Conservation (phyloP, 306 rosid genomes). For the Rosa persica region DNA sequence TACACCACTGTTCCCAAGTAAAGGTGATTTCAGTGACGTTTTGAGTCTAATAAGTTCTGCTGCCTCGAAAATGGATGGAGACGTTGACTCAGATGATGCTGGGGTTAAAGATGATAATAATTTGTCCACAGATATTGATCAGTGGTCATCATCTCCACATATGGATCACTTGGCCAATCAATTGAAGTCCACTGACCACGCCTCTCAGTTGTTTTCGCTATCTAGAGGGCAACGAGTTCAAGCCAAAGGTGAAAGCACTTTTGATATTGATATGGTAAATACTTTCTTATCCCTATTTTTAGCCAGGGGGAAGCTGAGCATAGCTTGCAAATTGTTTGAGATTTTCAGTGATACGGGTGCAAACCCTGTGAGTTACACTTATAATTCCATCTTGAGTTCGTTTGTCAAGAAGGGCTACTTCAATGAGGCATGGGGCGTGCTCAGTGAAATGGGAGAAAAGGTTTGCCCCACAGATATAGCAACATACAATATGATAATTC, state of each 20-base stretch:
- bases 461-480: slow-evolving; percentile 81
- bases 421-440: slow-evolving; percentile 71
- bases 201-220: slow-evolving; percentile 44
- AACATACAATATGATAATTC: slow-evolving; percentile 83
- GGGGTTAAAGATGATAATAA: slow-evolving; percentile 24
- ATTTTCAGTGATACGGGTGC: slow-evolving; percentile 72
- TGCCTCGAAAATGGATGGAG: slow-evolving; percentile 14
- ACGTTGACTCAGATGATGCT: slow-evolving; percentile 20
- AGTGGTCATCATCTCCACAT: slow-evolving; percentile 81
- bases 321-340: slow-evolving; percentile 91
- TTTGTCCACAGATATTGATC: slow-evolving; percentile 33
- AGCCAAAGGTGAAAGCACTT: slow-evolving; percentile 48
- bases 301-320: slow-evolving; percentile 80
- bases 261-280: slow-evolving; percentile 81
- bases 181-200: slow-evolving; percentile 31
- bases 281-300: slow-evolving; percentile 81
- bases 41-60: slow-evolving; percentile 44
- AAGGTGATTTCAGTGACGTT: slow-evolving; percentile 58
- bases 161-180: slow-evolving; percentile 72
- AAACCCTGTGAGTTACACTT: slow-evolving; percentile 68
- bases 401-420: slow-evolving; percentile 91
- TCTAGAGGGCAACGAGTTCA: slow-evolving; percentile 65
- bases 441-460: slow-evolving; percentile 72
- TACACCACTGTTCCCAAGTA: slow-evolving; percentile 57
- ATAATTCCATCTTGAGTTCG: slow-evolving; percentile 85